Percentiles rank a stretch among this genome's conserved stretches.
Conservation (phyloP, 2,329 filamentous ascomycete genomes). For the Fusarium proliferatum region DNA sequence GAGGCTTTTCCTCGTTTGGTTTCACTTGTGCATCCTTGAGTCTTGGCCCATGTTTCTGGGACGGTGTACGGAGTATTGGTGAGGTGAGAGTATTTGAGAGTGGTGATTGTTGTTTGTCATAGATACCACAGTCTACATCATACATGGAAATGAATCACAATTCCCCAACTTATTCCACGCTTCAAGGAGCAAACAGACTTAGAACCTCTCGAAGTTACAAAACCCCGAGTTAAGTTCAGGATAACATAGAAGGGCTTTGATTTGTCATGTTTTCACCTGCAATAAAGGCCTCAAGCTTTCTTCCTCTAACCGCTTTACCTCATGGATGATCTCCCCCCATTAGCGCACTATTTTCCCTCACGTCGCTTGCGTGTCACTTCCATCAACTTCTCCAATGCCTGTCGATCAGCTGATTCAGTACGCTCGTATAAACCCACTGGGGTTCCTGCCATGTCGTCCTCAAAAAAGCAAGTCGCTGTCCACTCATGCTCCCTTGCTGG, state of each 20-base stretch:
- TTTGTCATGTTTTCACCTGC: fast-evolving
- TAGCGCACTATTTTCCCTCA: fast-evolving
- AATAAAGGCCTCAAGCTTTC: fast-evolving
- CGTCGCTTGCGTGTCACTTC: not conserved
- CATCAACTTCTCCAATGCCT: not conserved
- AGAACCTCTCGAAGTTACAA: not conserved
- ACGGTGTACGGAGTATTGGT: not conserved
- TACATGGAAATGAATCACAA: not conserved
- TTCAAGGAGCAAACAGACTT: fast-evolving
- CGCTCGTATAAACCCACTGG: not conserved
- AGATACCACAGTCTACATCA: not conserved
- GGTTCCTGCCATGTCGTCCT: not conserved
- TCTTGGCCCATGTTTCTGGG: not conserved
- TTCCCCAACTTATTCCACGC: not conserved
- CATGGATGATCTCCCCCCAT: fast-evolving
- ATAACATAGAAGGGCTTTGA: not conserved
- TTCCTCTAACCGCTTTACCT: fast-evolving
- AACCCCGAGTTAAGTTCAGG: fast-evolving
- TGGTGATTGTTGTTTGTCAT: not conserved
- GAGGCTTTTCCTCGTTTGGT: slow-evolving; percentile 40
- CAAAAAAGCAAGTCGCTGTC: fast-evolving
- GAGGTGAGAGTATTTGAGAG: not conserved
- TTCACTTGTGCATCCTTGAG: slow-evolving; percentile 26
- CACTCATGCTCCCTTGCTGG: too few species aligned
- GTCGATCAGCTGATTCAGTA: not conserved